Conservation (phyloP, 148 eudicot genomes). For the Chenopodium formosanum region DNA sequence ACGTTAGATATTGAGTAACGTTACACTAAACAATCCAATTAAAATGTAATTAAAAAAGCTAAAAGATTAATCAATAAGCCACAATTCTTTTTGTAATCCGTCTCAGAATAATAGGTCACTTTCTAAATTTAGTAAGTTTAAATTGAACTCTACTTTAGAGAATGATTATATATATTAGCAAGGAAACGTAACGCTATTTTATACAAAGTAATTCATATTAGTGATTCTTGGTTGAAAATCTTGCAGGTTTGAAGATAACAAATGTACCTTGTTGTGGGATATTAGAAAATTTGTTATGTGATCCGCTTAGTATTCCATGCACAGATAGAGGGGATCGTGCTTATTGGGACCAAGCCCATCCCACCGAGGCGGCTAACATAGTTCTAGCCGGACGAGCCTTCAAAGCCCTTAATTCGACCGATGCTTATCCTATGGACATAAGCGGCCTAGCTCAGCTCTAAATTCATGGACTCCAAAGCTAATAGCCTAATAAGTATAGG, state of each 20-base stretch:
- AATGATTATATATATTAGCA: too few relatives aligned
- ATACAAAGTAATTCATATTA: too few relatives aligned
- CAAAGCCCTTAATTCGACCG: slow-evolving; percentile 5
- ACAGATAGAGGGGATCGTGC: slow-evolving; percentile 5
- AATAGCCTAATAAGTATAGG: too few relatives aligned
- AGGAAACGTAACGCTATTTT: too few relatives aligned
- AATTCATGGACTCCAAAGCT: neutral
- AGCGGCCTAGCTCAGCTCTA: slow-evolving; percentile 21
- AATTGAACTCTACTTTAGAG: too few relatives aligned
- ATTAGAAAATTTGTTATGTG: neutral
- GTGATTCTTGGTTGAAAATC: neutral
- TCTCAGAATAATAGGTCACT: too few relatives aligned
- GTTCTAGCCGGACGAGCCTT: slow-evolving; percentile 32
- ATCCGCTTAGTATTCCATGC: slow-evolving; percentile 29
- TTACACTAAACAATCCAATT: too few relatives aligned
- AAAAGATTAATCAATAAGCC: neutral
- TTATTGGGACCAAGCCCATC: slow-evolving; percentile 38
- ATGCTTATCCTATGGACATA: slow-evolving; percentile 39
- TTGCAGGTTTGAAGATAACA: slow-evolving; percentile 29
- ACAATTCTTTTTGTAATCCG: neutral
- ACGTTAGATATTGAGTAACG: too few relatives aligned
- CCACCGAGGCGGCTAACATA: slow-evolving; percentile 38
- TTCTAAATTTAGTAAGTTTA: too few relatives aligned
- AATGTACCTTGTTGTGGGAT: slow-evolving; percentile 36
- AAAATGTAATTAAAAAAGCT: too few relatives aligned